Evolutionary conservation across 306 rosid species (phyloP), one percentile per base, ranked within the genome.

Genomic region (Rosa rugosa): DNA sequence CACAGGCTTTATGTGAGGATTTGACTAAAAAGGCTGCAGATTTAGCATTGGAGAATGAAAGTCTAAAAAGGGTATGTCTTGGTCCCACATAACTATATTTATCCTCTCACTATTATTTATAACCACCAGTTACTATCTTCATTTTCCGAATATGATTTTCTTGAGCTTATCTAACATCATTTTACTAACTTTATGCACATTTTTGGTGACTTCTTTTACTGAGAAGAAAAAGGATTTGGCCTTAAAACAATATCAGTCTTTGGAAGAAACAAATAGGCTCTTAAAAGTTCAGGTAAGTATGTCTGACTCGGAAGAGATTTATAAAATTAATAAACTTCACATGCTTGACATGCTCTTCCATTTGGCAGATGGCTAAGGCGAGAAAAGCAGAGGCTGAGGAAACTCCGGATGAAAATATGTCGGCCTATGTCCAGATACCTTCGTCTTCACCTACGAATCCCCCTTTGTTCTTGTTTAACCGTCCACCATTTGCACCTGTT

Each of bases 1-100:
- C 71, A 73, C 92, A 96, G 99, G 98, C 93, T 82, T 87, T 96
- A 11, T 91, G 93, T 77, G 98, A 96, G 83, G 98, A 89, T 79
- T 87, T 96, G 72, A 87, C 88, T 46, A 88, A 66, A 80, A 91
- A 93, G 80, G 97, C 99, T 75, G 87, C 97, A 18, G 85, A 91
- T 79, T 86, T 96, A 69, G 85, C 81, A 4, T 57, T 45, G 87
- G 98, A 96, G 89, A 96, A 93, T 79, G 93, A 89, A 81, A 89
- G 68, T 79, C 84, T 96, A 47, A 96, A 89, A 83, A 83, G 42
- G 96, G 99, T 96, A 87, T 54, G 82, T 74, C 44, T 16, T 53
- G 67, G 68, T 81, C 63, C 77, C 62, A 57, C 34, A 44, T 40
- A 34, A 68, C 17, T n/a, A 18, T 54, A 18, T 31, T 41, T 41